These are phyloP conservation scores for Parietaria judaica DNA, from an alignment of 306 rosid genomes.

Conservation along the genomic window DNA sequence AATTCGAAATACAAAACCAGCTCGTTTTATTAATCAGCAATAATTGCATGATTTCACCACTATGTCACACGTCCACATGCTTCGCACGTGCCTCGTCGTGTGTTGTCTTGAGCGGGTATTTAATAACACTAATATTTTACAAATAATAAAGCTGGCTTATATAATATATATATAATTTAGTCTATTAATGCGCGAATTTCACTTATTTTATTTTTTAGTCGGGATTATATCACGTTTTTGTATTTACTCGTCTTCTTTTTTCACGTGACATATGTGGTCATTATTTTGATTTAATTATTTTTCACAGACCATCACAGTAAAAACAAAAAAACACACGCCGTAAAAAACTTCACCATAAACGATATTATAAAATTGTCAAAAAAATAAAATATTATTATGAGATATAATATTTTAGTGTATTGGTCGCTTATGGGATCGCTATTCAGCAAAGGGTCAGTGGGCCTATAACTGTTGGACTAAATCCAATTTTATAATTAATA, in stretches of 20 bases:
- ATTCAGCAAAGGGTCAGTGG: constrained; percentile 1
- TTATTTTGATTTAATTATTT: neutral
- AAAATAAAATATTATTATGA: too few relatives aligned
- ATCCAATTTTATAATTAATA: neutral
- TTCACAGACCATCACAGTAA: neutral
- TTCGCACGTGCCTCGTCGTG: constrained; percentile 2
- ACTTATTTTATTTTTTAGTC: too few relatives aligned
- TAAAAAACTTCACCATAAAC: too few relatives aligned
- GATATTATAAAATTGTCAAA: too few relatives aligned
- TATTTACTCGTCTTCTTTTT: too few relatives aligned
- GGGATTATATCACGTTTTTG: too few relatives aligned
- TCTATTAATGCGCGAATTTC: too few relatives aligned
- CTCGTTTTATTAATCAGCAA: constrained; percentile 20
- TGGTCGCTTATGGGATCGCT: neutral
- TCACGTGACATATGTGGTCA: too few relatives aligned
- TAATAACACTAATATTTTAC: neutral
- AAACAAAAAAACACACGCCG: too few relatives aligned
- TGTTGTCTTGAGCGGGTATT: neutral
- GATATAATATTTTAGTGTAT: too few relatives aligned
- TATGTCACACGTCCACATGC: neutral
- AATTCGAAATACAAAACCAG: constrained; percentile 25
- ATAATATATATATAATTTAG: too few relatives aligned
- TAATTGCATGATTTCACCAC: constrained; percentile 5
- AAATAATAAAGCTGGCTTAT: too few relatives aligned
- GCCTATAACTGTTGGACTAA: neutral